These are phyloP conservation scores for Grosmannia penicillata DNA, from an alignment of 2,329 filamentous ascomycete genomes.

Conservation along the genomic window DNA sequence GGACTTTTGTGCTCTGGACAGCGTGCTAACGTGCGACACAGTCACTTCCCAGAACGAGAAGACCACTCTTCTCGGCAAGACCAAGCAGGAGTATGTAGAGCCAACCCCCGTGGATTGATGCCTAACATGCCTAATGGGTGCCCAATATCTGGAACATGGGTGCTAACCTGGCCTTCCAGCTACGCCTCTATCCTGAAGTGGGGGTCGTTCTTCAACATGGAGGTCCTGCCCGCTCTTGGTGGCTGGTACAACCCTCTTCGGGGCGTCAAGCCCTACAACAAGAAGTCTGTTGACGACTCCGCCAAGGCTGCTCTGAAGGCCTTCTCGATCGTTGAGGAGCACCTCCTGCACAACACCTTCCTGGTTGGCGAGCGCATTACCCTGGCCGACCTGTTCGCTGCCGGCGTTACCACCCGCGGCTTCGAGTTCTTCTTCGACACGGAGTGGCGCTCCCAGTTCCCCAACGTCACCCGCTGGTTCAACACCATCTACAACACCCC, in stretches of 20 bases:
- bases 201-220: constrained; percentile 92
- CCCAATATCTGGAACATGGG: too few species aligned
- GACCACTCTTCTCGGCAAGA: constrained; percentile 97
- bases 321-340: constrained; percentile 63
- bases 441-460: constrained; percentile 69
- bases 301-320: constrained; percentile 54
- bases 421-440: constrained; percentile 94
- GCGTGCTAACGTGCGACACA: constrained; percentile 24
- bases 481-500: constrained; percentile 86
- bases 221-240: constrained; percentile 61
- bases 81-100: constrained; percentile 79
- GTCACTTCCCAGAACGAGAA: constrained; percentile 99
- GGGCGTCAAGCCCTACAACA: constrained; percentile 82
- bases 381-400: constrained; percentile 82
- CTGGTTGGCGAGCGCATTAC: constrained; percentile 96
- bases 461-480: constrained; percentile 86
- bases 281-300: constrained; percentile 82
- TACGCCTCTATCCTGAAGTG: constrained; percentile 96
- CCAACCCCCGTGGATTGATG: constrained; percentile 1
- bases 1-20: constrained; percentile 7
- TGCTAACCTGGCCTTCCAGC: too few species aligned
- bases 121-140: constrained; percentile 1
- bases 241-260: constrained; percentile 78
- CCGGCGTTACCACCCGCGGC: constrained; percentile 65
- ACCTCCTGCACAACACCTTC: constrained; percentile 88